phyloP scores from a whole-genome alignment of 257 asterid genomes.

The Penstemon davidsonii region DNA sequence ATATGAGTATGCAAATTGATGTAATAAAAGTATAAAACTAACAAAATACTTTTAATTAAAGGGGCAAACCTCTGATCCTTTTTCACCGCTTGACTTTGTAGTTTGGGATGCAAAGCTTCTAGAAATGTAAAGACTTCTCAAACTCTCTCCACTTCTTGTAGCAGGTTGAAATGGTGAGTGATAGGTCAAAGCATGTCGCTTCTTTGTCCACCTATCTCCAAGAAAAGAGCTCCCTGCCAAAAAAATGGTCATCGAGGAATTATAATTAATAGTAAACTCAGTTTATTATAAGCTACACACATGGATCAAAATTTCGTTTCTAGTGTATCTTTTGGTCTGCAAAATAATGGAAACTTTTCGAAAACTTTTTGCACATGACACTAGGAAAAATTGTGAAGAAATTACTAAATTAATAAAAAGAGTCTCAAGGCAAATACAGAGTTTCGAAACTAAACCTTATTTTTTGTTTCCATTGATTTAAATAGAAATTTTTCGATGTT shows the following conservation, averaged over 20 bases:
- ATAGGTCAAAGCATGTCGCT: slow-evolving; percentile 32
- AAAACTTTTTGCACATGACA: no score
- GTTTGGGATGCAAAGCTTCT: slow-evolving; percentile 68
- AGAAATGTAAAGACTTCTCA: slow-evolving; percentile 36
- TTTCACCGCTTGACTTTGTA: slow-evolving; percentile 48
- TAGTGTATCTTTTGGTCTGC: no score
- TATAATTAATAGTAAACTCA: slow-evolving; percentile 16
- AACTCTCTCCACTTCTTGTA: slow-evolving; percentile 32
- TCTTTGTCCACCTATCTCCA: slow-evolving; percentile 32
- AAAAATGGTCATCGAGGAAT: slow-evolving; percentile 15
- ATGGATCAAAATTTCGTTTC: no score
- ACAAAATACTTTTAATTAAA: not conserved
- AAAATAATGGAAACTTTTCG: no score
- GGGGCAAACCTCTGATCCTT: slow-evolving; percentile 60
- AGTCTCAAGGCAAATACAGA: no score
- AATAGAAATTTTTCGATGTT: no score
- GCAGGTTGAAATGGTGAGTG: slow-evolving; percentile 50
- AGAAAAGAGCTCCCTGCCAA: slow-evolving; percentile 51
- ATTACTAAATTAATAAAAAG: no score
- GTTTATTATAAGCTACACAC: not conserved
- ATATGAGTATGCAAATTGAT: not conserved
- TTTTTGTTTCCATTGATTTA: no score
- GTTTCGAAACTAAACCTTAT: no score
- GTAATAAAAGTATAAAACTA: not conserved
- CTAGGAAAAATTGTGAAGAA: no score